phyloP scores from a whole-genome alignment of 805 yeast species.

The Maudiozyma serrabonitensis region DNA sequence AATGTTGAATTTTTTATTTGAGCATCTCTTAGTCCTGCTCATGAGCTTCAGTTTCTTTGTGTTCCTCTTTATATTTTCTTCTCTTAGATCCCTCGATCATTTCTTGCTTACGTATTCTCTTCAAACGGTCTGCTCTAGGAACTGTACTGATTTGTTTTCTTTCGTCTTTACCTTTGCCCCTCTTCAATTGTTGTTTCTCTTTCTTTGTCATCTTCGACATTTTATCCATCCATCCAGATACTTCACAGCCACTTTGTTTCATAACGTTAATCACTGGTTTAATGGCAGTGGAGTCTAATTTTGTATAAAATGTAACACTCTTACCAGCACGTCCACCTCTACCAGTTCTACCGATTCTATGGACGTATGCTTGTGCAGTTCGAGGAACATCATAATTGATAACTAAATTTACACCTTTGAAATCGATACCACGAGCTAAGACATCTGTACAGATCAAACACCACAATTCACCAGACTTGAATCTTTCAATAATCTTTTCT shows the following conservation, averaged over 20 bases:
- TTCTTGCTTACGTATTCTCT: slow-evolving; percentile 51
- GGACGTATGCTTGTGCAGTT: slow-evolving; percentile 89
- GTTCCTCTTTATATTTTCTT: slow-evolving; percentile 31
- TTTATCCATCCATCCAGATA: slow-evolving; percentile 74
- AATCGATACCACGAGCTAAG: slow-evolving; percentile 92
- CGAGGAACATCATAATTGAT: slow-evolving; percentile 95
- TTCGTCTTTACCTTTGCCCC: slow-evolving; percentile 37
- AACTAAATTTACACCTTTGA: slow-evolving; percentile 88
- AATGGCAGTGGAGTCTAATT: slow-evolving; percentile 68
- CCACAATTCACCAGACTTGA: slow-evolving; percentile 89
- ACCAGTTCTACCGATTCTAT: slow-evolving; percentile 97
- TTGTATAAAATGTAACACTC: slow-evolving; percentile 89
- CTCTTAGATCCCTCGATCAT: slow-evolving; percentile 72
- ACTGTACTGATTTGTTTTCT: slow-evolving; percentile 80
- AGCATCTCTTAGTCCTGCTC: neutral
- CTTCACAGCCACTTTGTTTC: slow-evolving; percentile 78
- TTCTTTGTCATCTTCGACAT: slow-evolving; percentile 53
- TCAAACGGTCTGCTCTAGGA: slow-evolving; percentile 55
- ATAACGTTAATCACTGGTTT: slow-evolving; percentile 87
- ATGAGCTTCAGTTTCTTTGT: neutral
- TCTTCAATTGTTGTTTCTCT: slow-evolving; percentile 53
- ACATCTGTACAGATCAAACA: slow-evolving; percentile 95
- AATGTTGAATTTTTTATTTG: neutral
- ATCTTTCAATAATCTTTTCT: slow-evolving; percentile 71
- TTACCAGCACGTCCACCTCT: slow-evolving; percentile 82